Evolutionary conservation across 805 yeast genomes (phyloP), one percentile per base, ranked within the genome.

Genomic region (Cyberlindnera xylosilytica): DNA sequence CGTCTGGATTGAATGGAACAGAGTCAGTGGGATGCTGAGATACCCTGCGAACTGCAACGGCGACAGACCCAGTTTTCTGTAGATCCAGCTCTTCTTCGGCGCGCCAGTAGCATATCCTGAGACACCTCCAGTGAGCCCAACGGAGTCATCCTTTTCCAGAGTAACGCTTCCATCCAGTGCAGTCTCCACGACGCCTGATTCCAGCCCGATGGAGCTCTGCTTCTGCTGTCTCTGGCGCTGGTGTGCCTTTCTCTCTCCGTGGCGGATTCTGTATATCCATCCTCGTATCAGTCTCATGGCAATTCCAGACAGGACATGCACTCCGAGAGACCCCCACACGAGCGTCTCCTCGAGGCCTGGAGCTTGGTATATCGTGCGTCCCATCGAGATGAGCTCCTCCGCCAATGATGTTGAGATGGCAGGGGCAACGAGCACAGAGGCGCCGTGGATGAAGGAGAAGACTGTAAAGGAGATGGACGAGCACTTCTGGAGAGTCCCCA

Each of bases 21-120:
- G 37, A 1, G 79, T 42, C 7, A 76, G 50, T 0, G 75, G 72
- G 0, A 74, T 41, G 28, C 81, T 62, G 4, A 76, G 33, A 53
- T 77, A 78, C 0, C 93, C 93, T 3, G 83, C 67, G 40, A 81
- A 70, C 18, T 77, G 68, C 17, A 79, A 58, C 3, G 88, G 87
- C 2, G 84, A 63, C 5, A 75, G 46, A 0, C 83, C 82, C 10
- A 75, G 54, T 29, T 52, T 54, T 36, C 67, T 61, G 15, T 69
- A 68, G 5, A 74, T 66, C 42, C 68, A 57, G 6, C 81, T 72
- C 45, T 63, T 68, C 46, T 72, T 68, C 20, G 73, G 62, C 1
- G 84, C 85, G 17, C 77, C 56, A 0, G 86, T 86, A 13, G 79
- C 50, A 9, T 78, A 46, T n/a, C 51, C 54, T 2, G 77, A 66